Percentiles rank a stretch among this genome's conserved stretches.
These are phyloP conservation scores for Ocimum tenuiflorum DNA, from an alignment of 257 asterid genomes.

Conservation along the genomic window DNA sequence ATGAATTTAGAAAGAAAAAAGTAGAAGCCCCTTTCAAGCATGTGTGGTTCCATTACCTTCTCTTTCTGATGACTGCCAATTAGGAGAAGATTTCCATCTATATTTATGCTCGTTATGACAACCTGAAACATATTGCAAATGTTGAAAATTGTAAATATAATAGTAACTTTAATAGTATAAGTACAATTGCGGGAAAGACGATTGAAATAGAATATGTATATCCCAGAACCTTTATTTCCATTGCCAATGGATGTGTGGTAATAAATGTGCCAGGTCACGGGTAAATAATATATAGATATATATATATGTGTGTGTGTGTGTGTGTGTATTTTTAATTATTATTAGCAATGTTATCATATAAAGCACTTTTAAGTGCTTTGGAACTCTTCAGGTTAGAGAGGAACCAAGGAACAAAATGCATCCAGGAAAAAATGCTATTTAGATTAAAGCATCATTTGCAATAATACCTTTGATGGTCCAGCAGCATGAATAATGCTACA, in stretches of 20 bases:
- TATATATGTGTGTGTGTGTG: no score
- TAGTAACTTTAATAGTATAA: background rate
- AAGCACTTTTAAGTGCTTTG: background rate
- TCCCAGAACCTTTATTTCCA: background rate
- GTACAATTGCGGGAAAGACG: background rate
- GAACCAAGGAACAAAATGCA: background rate
- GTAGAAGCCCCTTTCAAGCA: background rate
- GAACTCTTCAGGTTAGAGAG: background rate
- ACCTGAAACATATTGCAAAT: conserved; percentile 46
- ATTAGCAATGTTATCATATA: background rate
- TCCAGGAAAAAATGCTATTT: background rate
- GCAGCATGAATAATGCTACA: conserved; percentile 90
- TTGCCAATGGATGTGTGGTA: background rate
- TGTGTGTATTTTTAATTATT: background rate
- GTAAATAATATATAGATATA: background rate
- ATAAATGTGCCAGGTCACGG: background rate
- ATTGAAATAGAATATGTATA: background rate
- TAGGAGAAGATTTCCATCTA: conserved; percentile 69
- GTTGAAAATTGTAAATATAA: background rate
- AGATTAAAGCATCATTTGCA: conserved; percentile 20
- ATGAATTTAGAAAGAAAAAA: conserved; percentile 1
- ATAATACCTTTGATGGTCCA: conserved; percentile 88
- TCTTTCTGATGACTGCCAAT: conserved; percentile 88
- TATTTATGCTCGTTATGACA: conserved; percentile 84
- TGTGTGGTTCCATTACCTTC: conserved; percentile 46